Conservation (phyloP, 208 protist genomes). For the Wallacemonas collosoma region DNA sequence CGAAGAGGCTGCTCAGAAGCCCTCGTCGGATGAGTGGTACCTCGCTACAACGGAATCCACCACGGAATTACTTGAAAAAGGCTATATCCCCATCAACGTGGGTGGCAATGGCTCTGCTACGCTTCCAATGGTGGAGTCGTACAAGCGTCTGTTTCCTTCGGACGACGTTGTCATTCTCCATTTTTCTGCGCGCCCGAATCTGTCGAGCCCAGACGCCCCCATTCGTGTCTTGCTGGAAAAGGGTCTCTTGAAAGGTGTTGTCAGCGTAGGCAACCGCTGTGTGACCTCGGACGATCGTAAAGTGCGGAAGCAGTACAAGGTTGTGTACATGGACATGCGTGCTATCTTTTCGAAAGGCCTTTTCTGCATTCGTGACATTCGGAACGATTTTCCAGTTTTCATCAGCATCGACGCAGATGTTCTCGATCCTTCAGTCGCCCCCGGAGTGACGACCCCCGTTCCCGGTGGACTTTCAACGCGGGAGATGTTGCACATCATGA, state of each 20-base stretch:
- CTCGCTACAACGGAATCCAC: slow-evolving; percentile 50
- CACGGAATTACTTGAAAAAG: slow-evolving; percentile 77
- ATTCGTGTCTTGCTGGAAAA: slow-evolving; percentile 76
- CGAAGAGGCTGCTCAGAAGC: slow-evolving; percentile 9
- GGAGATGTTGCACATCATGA: slow-evolving; percentile 80
- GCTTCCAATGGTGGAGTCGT: slow-evolving; percentile 74
- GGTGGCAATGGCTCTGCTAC: slow-evolving; percentile 77
- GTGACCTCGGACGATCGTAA: slow-evolving; percentile 66
- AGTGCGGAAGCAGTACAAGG: slow-evolving; percentile 75
- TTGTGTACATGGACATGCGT: slow-evolving; percentile 89
- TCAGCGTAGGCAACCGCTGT: slow-evolving; percentile 78
- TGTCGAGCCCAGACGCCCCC: slow-evolving; percentile 39
- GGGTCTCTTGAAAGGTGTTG: slow-evolving; percentile 68
- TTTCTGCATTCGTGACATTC: slow-evolving; percentile 85
- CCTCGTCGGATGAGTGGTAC: slow-evolving; percentile 70
- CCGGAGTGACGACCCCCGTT: slow-evolving; percentile 52
- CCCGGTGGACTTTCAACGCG: slow-evolving; percentile 74
- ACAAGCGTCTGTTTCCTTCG: slow-evolving; percentile 72
- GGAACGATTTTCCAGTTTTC: slow-evolving; percentile 87
- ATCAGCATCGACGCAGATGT: slow-evolving; percentile 80
- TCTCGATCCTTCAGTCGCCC: slow-evolving; percentile 79
- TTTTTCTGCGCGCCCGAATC: slow-evolving; percentile 55
- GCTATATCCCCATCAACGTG: slow-evolving; percentile 75
- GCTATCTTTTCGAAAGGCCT: slow-evolving; percentile 85
- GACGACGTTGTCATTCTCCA: slow-evolving; percentile 83